phyloP scores from a whole-genome alignment of 176 grass and related monocot genomes.

The Zizania latifolia region DNA sequence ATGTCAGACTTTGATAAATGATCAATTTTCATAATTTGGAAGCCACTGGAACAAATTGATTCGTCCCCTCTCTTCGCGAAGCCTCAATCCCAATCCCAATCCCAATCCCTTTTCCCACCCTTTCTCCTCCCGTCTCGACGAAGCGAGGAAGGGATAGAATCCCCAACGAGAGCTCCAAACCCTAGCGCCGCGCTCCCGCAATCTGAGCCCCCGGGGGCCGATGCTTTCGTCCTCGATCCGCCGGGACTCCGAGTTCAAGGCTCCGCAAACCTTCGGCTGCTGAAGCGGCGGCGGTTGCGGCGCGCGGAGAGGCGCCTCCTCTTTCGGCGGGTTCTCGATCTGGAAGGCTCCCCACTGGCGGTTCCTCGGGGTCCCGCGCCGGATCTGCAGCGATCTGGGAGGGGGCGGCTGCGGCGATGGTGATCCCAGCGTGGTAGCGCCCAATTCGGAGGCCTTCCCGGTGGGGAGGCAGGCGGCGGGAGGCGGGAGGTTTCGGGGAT shows the following conservation, averaged over 20 bases:
- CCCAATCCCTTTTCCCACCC: not conserved
- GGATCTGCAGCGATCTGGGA: constrained; percentile 29
- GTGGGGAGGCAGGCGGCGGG: not conserved
- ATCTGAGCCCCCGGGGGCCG: not conserved
- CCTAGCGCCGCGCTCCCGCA: constrained; percentile 2
- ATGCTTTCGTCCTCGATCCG: not conserved
- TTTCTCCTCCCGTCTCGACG: not conserved
- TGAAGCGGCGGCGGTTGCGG: not conserved
- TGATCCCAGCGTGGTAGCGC: constrained; percentile 18
- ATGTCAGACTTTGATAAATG: no score
- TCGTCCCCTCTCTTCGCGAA: not conserved
- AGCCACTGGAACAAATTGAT: no score
- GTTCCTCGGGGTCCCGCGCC: not conserved
- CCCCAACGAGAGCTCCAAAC: constrained; percentile 15
- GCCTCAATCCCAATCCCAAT: not conserved
- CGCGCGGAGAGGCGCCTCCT: not conserved
- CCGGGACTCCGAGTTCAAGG: not conserved
- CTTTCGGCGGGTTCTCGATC: not conserved
- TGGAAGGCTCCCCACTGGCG: not conserved
- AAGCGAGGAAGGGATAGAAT: constrained; percentile 3
- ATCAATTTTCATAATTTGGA: no score
- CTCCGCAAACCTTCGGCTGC: not conserved
- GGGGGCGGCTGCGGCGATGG: constrained; percentile 3
- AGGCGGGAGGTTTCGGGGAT: not conserved
- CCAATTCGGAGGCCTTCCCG: constrained; percentile 11